Conservation (phyloP, 768 basidiomycete genomes). For the Gyrodon lividus region DNA sequence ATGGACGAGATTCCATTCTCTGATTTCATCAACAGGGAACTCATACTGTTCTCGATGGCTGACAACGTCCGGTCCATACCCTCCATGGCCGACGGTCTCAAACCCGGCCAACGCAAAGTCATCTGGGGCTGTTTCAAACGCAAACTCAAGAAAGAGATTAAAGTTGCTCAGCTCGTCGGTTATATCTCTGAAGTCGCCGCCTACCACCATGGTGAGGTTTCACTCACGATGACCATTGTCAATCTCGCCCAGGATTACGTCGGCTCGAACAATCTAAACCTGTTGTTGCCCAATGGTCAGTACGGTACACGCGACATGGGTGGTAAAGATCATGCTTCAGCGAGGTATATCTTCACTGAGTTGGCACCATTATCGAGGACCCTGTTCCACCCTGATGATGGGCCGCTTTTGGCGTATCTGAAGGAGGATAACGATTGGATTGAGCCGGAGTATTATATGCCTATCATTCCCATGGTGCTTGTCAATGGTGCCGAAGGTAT, state of each 20-base stretch:
- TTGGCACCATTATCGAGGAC: constrained; percentile 70
- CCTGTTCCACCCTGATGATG: constrained; percentile 82
- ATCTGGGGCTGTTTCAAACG: constrained; percentile 96
- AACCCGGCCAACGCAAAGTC: constrained; percentile 97
- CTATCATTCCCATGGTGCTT: constrained; percentile 82
- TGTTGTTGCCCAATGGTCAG: constrained; percentile 87
- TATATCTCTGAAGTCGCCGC: constrained; percentile 92
- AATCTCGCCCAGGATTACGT: constrained; percentile 93
- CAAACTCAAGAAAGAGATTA: constrained; percentile 89
- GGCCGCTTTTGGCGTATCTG: constrained; percentile 78
- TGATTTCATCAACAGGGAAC: constrained; percentile 97
- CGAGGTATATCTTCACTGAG: constrained; percentile 93
- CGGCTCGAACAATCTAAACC: constrained; percentile 92
- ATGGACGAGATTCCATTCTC: constrained; percentile 81
- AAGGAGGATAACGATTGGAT: constrained; percentile 84
- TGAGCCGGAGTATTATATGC: constrained; percentile 95
- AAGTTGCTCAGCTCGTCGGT: constrained; percentile 94
- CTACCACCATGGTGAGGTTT: constrained; percentile 95
- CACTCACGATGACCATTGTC: constrained; percentile 86
- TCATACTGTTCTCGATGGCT: constrained; percentile 99
- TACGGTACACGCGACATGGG: constrained; percentile 93
- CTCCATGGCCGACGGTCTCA: constrained; percentile 88
- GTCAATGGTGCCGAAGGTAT: constrained; percentile 97
- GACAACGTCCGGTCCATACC: constrained; percentile 99
- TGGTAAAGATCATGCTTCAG: constrained; percentile 94